Percentiles rank a stretch among this genome's conserved stretches.
Evolutionary conservation across 2,329 filamentous ascomycete genomes (phyloP).

Genomic region (Beauveria caledonica): DNA sequence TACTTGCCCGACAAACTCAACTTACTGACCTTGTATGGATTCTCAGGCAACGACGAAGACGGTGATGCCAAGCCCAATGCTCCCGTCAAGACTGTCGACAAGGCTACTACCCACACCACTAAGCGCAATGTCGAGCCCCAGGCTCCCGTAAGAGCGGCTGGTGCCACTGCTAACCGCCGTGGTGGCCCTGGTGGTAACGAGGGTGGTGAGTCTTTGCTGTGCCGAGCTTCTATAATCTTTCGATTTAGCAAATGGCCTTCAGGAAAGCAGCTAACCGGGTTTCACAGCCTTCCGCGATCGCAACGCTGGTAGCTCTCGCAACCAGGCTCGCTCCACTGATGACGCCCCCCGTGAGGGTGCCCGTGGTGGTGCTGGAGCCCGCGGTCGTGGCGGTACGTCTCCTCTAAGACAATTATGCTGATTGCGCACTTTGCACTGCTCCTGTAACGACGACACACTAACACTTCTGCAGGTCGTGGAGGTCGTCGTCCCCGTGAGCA

Average conservation of each 20-base stretch:
- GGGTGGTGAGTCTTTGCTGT: conserved; percentile 57
- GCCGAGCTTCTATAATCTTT: background rate
- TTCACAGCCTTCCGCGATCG: conserved; percentile 78
- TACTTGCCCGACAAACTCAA: background rate
- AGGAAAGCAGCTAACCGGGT: conserved; percentile 13
- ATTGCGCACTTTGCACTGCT: background rate
- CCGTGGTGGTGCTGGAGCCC: conserved; percentile 56
- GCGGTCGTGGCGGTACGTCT: conserved; percentile 49
- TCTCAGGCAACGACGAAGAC: conserved; percentile 49
- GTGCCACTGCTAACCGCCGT: conserved; percentile 38
- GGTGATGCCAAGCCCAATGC: conserved; percentile 65
- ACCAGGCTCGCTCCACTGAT: conserved; percentile 72
- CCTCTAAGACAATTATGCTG: background rate
- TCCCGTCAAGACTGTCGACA: conserved; percentile 84
- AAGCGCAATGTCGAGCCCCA: conserved; percentile 84
- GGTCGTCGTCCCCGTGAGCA: conserved; percentile 43
- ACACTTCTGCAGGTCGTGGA: conserved; percentile 38
- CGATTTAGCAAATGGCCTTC: background rate
- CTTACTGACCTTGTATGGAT: conserved; percentile 8
- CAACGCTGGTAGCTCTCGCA: conserved; percentile 69
- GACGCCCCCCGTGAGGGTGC: conserved; percentile 50
- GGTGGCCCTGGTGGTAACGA: conserved; percentile 67
- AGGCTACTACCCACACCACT: conserved; percentile 61
- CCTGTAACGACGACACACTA: background rate
- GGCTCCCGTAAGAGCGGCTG: conserved; percentile 45